These are phyloP conservation scores for Roridomyces roridus DNA, from an alignment of 768 basidiomycete species.

Conservation along the genomic window DNA sequence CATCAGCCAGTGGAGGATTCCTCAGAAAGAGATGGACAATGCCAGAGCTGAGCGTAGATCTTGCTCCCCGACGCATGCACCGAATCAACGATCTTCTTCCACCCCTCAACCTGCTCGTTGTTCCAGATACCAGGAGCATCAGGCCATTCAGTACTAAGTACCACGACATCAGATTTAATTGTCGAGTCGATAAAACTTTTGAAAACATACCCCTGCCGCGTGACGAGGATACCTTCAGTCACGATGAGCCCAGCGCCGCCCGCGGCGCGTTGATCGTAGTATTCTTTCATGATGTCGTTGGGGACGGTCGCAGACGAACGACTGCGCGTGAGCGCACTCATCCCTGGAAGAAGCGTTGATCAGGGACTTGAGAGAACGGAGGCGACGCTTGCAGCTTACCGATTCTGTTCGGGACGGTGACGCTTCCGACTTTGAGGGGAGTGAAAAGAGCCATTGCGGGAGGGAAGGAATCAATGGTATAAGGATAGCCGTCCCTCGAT, in stretches of 20 bases:
- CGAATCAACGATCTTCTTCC: conserved; percentile 38
- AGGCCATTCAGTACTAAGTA: conserved; percentile 36
- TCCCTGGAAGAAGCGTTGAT: conserved; percentile 2
- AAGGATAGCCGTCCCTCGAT: too few relatives aligned
- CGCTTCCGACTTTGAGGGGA: conserved; percentile 38
- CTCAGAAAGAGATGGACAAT: conserved; percentile 20
- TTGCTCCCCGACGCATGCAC: conserved; percentile 35
- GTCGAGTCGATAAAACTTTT: background rate
- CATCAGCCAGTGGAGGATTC: background rate
- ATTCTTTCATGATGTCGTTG: conserved; percentile 42
- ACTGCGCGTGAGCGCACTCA: conserved; percentile 44
- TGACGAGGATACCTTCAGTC: conserved; percentile 36
- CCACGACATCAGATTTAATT: background rate
- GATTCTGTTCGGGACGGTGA: conserved; percentile 38
- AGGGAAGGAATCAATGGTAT: too few relatives aligned
- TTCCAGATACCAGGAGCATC: conserved; percentile 30
- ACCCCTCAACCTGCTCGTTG: conserved; percentile 29
- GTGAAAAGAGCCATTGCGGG: conserved; percentile 24
- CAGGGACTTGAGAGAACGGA: too few relatives aligned
- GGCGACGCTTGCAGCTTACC: background rate
- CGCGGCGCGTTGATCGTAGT: conserved; percentile 44
- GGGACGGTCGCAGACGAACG: conserved; percentile 40
- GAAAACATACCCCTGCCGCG: conserved; percentile 36
- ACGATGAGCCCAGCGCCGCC: conserved; percentile 43
- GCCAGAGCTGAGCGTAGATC: conserved; percentile 32